These are phyloP conservation scores for Helicostylum pulchrum DNA, from an alignment of 192 early-diverging fungal species.

Conservation along the genomic window DNA sequence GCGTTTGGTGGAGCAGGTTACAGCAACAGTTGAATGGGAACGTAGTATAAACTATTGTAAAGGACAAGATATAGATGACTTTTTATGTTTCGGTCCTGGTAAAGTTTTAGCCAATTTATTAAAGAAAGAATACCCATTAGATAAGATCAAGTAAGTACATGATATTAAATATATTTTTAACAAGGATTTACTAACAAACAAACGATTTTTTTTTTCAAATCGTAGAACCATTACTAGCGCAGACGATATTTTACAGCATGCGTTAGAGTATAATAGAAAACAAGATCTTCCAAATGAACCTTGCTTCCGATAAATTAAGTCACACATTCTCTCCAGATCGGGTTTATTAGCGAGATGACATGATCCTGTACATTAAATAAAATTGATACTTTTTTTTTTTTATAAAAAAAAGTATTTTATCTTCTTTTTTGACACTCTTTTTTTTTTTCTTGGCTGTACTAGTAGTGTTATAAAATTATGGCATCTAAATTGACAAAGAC, in stretches of 20 bases:
- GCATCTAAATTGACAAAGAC: too few species aligned
- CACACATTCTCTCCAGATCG: neutral
- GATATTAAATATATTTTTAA: conserved; percentile 22
- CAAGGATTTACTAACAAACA: neutral
- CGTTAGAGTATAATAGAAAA: conserved; percentile 15
- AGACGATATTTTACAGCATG: conserved; percentile 29
- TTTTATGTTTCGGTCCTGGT: conserved; percentile 82
- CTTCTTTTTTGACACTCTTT: neutral
- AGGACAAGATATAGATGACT: conserved; percentile 76
- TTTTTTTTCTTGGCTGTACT: neutral
- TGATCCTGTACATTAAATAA: neutral
- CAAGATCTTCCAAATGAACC: conserved; percentile 1
- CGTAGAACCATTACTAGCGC: conserved; percentile 33
- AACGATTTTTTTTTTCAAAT: conserved; percentile 3
- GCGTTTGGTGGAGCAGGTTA: conserved; percentile 75
- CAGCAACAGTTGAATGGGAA: conserved; percentile 87
- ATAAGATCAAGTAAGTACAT: conserved; percentile 57
- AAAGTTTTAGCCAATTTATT: conserved; percentile 87
- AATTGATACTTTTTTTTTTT: neutral
- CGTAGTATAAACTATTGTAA: conserved; percentile 79
- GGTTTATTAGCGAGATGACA: conserved; percentile 1
- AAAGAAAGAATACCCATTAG: conserved; percentile 79
- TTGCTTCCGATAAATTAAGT: neutral
- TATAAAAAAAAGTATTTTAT: neutral
- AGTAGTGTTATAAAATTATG: neutral